phyloP scores from a whole-genome alignment of 805 yeast species.

The Metschnikowia arizonensis region DNA sequence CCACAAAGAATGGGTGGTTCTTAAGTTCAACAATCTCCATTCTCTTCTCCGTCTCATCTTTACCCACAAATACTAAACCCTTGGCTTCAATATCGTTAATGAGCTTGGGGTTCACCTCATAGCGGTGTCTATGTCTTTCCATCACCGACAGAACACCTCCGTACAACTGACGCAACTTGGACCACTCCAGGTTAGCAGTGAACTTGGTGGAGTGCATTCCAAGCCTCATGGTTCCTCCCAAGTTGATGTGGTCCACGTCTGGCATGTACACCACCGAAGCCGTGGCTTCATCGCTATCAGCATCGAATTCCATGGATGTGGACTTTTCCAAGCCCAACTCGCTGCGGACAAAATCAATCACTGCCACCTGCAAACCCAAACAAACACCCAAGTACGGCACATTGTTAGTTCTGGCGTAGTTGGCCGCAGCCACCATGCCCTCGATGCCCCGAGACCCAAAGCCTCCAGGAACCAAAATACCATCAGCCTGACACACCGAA shows the following conservation, averaged over 20 bases:
- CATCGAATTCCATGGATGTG: constrained; percentile 78
- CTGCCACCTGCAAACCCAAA: constrained; percentile 95
- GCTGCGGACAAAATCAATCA: constrained; percentile 84
- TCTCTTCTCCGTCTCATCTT: constrained; percentile 83
- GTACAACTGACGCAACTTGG: constrained; percentile 71
- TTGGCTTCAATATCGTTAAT: constrained; percentile 65
- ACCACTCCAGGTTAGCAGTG: constrained; percentile 60
- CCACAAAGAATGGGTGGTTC: constrained; percentile 87
- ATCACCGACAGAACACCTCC: constrained; percentile 63
- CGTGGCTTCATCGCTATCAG: constrained; percentile 53
- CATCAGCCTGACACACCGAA: constrained; percentile 86
- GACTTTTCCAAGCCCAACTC: constrained; percentile 66
- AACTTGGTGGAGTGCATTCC: constrained; percentile 91
- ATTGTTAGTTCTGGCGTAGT: constrained; percentile 95
- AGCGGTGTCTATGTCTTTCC: constrained; percentile 98
- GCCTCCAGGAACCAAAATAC: constrained; percentile 97
- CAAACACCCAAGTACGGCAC: constrained; percentile 96
- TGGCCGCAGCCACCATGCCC: constrained; percentile 96
- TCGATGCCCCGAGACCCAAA: constrained; percentile 96
- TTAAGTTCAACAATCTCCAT: constrained; percentile 91
- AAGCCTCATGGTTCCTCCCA: constrained; percentile 99
- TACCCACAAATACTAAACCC: constrained; percentile 89
- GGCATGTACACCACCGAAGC: constrained; percentile 96
- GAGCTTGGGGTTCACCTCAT: constrained; percentile 88
- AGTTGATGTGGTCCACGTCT: constrained; percentile 88